A percentile compares a stretch with the other conserved stretches of the same genome.
phyloP scores from a whole-genome alignment of 306 rosid species.

The Cicer bijugum region DNA sequence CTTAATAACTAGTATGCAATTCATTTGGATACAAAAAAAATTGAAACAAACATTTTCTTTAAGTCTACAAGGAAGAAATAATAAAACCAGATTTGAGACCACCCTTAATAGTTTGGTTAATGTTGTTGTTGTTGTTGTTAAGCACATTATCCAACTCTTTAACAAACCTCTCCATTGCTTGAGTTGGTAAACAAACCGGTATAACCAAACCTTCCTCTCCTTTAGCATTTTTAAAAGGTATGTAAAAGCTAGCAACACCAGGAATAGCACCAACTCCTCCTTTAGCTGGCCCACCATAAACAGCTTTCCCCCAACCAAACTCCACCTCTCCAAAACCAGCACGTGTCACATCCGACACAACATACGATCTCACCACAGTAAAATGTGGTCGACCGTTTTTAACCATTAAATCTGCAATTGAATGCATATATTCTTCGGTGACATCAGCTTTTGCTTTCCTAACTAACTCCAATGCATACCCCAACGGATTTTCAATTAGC shows the following conservation, averaged over 20 bases:
- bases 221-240: not conserved
- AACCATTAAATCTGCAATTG: conserved; percentile 63
- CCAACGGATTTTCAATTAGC: conserved; percentile 52
- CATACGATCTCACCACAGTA: conserved; percentile 48
- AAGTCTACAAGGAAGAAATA: conserved; percentile 6
- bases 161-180: conserved; percentile 23
- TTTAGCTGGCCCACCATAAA: conserved; percentile 19
- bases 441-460: conserved; percentile 54
- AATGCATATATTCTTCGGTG: conserved; percentile 61
- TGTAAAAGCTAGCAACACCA: conserved; percentile 2
- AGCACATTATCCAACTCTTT: conserved; percentile 20
- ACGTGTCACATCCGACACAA: conserved; percentile 61
- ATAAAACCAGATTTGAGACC: not conserved
- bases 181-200: conserved; percentile 12
- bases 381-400: conserved; percentile 51
- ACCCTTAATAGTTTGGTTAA: not conserved
- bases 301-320: conserved; percentile 54
- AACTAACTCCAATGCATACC: conserved; percentile 59
- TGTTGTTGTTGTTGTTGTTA: not conserved
- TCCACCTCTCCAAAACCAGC: conserved; percentile 60
- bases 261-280: conserved; percentile 4
- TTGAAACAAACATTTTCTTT: not conserved
- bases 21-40: not conserved
- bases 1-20: not conserved
- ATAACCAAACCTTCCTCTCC: conserved; percentile 21